Percentiles rank a stretch among this genome's conserved stretches.
Evolutionary conservation across 2,329 filamentous ascomycete genomes (phyloP).

Genomic region (Chaetoscypha palmicola): DNA sequence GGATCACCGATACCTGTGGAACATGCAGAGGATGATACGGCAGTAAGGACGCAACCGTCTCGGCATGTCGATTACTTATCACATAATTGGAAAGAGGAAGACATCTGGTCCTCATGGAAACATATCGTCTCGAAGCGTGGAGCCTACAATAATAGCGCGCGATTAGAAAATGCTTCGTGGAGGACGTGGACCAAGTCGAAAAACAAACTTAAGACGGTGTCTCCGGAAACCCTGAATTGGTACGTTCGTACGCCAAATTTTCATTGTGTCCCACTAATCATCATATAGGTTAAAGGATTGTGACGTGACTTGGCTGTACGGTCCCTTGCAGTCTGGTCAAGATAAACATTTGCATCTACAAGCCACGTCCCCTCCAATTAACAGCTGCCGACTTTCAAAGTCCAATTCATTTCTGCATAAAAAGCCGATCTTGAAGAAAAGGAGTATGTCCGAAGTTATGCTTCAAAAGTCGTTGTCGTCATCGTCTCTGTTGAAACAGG

Average conservation of each 20-base stretch:
- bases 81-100: conserved; percentile 91
- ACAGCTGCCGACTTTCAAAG: conserved; percentile 50
- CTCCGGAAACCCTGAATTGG: conserved; percentile 91
- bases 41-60: conserved; percentile 52
- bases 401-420: conserved; percentile 53
- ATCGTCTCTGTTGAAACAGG: conserved; percentile 76
- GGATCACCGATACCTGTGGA: conserved; percentile 15
- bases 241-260: conserved; percentile 38
- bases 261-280: conserved; percentile 23
- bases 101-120: conserved; percentile 96
- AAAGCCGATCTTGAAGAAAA: conserved; percentile 86
- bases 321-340: conserved; percentile 72
- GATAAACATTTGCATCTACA: conserved; percentile 45
- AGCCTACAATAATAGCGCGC: conserved; percentile 71
- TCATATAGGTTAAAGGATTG: conserved; percentile 80
- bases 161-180: conserved; percentile 95
- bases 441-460: conserved; percentile 93
- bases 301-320: conserved; percentile 96
- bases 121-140: conserved; percentile 77
- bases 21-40: conserved; percentile 44
- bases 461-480: conserved; percentile 81
- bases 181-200: conserved; percentile 93
- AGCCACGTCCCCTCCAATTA: conserved; percentile 35
- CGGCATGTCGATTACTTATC: conserved; percentile 92
- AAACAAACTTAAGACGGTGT: conserved; percentile 77